phyloP scores from a whole-genome alignment of 345 rosid species.

The Abelmoschus esculentus region DNA sequence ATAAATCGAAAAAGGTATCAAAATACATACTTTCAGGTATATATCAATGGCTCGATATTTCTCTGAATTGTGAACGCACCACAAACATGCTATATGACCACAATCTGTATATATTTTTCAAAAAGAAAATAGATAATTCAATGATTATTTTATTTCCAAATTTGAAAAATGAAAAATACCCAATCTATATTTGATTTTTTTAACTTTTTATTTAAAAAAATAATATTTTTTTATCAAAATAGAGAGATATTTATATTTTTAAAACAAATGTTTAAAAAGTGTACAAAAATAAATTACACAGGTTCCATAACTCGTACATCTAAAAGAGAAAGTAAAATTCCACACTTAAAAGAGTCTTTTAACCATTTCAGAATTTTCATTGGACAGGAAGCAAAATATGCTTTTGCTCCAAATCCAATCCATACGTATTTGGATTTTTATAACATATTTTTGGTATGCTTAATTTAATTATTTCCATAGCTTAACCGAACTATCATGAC shows the following conservation, averaged over 20 bases:
- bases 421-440: neutral
- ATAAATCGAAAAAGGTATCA: neutral
- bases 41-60: slow-evolving; percentile 70
- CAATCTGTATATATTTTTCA: slow-evolving; percentile 39
- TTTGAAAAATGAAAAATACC: no score
- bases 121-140: neutral
- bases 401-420: neutral
- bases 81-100: slow-evolving; percentile 86
- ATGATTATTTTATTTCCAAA: no score
- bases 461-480: slow-evolving; percentile 41
- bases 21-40: slow-evolving; percentile 61
- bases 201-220: no score
- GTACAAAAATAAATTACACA: neutral
- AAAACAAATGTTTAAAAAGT: no score
- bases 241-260: no score
- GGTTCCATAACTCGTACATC: neutral
- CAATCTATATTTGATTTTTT: no score
- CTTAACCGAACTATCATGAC: slow-evolving; percentile 59
- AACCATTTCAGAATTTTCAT: neutral
- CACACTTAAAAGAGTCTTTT: neutral
- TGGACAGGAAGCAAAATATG: neutral
- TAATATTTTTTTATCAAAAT: no score
- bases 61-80: slow-evolving; percentile 81
- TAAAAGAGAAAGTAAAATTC: neutral
- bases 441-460: neutral